Percentiles rank a stretch among this genome's conserved stretches.
Evolutionary conservation across 768 basidiomycete genomes (phyloP).

Genomic region (Lentinula edodes): DNA sequence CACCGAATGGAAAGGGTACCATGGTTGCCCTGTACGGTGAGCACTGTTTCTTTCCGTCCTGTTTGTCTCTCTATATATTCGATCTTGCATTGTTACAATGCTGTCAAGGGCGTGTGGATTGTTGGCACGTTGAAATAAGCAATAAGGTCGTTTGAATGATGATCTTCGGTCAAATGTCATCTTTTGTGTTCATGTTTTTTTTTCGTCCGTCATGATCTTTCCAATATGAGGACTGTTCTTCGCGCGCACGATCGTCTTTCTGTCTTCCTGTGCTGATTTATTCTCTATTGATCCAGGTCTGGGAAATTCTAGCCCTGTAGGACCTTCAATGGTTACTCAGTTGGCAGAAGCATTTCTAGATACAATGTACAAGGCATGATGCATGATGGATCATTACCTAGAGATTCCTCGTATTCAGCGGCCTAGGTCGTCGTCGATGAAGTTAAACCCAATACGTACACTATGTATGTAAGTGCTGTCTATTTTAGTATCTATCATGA

Average conservation of each 20-base stretch:
- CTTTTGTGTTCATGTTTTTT: not conserved
- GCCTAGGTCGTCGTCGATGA: not conserved
- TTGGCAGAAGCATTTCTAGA: conserved; percentile 80
- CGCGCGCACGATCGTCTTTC: not conserved
- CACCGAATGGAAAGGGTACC: conserved; percentile 67
- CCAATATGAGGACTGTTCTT: not conserved
- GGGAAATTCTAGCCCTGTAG: conserved; percentile 77
- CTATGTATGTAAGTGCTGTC: too few species aligned
- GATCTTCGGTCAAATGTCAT: not conserved
- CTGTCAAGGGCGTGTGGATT: too few species aligned
- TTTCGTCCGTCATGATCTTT: not conserved
- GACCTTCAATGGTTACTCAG: conserved; percentile 73
- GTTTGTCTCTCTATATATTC: not conserved
- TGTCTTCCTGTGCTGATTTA: not conserved
- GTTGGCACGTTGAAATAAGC: not conserved
- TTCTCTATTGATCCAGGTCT: conserved; percentile 44
- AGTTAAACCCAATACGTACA: not conserved
- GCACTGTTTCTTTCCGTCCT: conserved; percentile 17
- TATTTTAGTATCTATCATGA: too few species aligned
- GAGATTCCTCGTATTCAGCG: not conserved
- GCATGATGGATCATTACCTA: too few species aligned
- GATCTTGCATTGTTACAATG: too few species aligned
- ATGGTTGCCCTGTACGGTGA: conserved; percentile 92
- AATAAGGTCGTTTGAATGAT: not conserved
- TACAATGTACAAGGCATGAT: conserved; percentile 71